Evolutionary conservation across 768 basidiomycete genomes (phyloP), one percentile per base, ranked within the genome.

Genomic region (Tylopilus plumbeoviolaceoides): DNA sequence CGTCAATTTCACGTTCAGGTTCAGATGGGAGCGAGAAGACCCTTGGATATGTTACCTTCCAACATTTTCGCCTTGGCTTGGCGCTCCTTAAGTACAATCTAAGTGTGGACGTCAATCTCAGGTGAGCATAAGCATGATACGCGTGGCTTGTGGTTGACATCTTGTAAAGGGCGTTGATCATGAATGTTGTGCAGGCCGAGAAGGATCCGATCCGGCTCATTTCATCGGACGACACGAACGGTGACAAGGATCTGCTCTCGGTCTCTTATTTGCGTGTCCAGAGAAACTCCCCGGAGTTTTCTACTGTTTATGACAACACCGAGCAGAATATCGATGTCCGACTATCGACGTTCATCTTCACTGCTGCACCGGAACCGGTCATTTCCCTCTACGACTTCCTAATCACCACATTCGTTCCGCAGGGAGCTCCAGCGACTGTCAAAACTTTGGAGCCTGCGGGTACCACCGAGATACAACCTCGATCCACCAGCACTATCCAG

Each of bases 351-450:
- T 84, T 99, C 66, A 80, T 95, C 48, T 85, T 98, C 70, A 83
- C 84, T 51, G 84, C 88, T 4, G 87, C 89, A 8, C 94, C 97
- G 0, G 91, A 93, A 63, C 94, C 95, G 12, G 85, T 98, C 40
- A 73, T 99, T 35, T 79, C 87, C 2, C 70, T 98, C 20, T 98
- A 98, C 70, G 94, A 98, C 72, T 98, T 95, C 73, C 30, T 30
- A 30, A 95, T 99, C 87, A 87, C 89, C 3, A 98, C 97, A 0
- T 99, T 99, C 69, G 89, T 92, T 10, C 82, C 87, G 9, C 64
- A 44, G 36, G 49, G 58, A 12, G 50, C 54, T 36, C 49, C 59
- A 12, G 43, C 39, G 18, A 51, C 51, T 21, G 39, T 48, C 7
- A 54, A 57, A 40, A 44, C 36, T 46, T 44, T 30, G 17, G 64